Base-by-base conservation (phyloP, 768 basidiomycete species). In the Pluteus cervinus region DNA sequence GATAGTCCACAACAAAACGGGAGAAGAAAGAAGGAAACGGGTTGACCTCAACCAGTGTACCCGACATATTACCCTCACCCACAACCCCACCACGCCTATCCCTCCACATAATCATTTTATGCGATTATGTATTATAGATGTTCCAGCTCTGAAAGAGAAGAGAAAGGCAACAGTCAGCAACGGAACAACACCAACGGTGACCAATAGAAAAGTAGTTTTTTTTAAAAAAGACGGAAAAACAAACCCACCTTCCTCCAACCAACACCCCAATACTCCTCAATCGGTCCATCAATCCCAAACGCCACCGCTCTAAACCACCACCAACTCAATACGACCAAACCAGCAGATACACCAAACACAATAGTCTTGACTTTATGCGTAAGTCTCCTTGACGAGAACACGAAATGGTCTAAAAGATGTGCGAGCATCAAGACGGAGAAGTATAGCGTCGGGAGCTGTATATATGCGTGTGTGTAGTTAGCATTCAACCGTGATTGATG, bases 291-390 rank as follows among this genome's bases (percentile, higher is more conserved):
- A 31, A 97, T 86, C 1, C 96, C 94, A 60, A 88, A 91, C 3
- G 91, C 87, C 21, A 94, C 60, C 15, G 76, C 82, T 47, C 71
- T 84, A 66, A 96, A 98, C 91, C 89, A 94, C 88, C 86, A 94
- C 69, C 96, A 99, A 37, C 73, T 76, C n/a, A 66, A 68, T 5
- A 94, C 52, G 46, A 97, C 75, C 15, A 65, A 40, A 17, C 66
- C 66, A 0, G 77, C 70, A 33, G 74, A 62, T 14, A 84, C 47
- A 2, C 74, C 76, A 55, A 97, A 98, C 31, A 69, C 64, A 36
- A 87, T 79, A 26, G 61, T 55, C 53, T 94, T 96, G 16, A 80
- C 83, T 30, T 65, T 66, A 10, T 65, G 62, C 8, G 73, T 71
- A 41, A 84, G 66, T 8, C 77, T 70, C 23, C 71, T 68, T 10